Conservation (phyloP, 306 rosid genomes). For the Cucumis melo region DNA sequence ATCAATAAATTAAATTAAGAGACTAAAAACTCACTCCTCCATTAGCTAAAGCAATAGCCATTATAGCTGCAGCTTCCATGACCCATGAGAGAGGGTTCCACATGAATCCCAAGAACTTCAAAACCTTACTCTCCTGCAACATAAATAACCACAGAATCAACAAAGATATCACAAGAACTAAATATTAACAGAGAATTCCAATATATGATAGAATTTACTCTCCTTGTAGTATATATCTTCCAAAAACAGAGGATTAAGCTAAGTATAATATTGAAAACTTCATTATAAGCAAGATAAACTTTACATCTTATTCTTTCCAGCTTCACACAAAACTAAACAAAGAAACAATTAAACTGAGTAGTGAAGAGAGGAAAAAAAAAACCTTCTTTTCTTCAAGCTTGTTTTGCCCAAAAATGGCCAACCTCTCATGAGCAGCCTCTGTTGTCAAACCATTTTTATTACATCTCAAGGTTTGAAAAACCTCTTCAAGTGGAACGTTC, state of each 20-base stretch:
- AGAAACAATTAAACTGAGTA: background rate
- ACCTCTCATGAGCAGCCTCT: conserved; percentile 47
- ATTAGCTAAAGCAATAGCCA: conserved; percentile 87
- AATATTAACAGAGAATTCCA: background rate
- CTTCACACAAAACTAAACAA: background rate
- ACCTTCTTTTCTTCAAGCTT: conserved; percentile 80
- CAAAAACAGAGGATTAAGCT: background rate
- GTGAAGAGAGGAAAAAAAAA: background rate
- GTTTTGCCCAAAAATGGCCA: conserved; percentile 63
- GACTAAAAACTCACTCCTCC: conserved; percentile 44
- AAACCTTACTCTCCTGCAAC: conserved; percentile 57
- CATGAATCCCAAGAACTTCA: conserved; percentile 80
- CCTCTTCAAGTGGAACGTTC: conserved; percentile 62
- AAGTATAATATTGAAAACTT: background rate
- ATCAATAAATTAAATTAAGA: too few relatives aligned
- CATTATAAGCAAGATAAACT: background rate
- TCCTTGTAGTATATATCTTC: background rate
- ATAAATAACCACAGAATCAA: background rate
- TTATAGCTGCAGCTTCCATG: conserved; percentile 90
- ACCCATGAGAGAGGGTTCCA: conserved; percentile 96
- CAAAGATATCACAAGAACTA: background rate
- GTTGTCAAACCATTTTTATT: conserved; percentile 49
- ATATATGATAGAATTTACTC: background rate
- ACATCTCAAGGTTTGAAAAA: conserved; percentile 56
- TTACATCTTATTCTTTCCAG: background rate